These are phyloP conservation scores for Castanopsis chinensis DNA, from an alignment of 306 rosid species.

Conservation along the genomic window DNA sequence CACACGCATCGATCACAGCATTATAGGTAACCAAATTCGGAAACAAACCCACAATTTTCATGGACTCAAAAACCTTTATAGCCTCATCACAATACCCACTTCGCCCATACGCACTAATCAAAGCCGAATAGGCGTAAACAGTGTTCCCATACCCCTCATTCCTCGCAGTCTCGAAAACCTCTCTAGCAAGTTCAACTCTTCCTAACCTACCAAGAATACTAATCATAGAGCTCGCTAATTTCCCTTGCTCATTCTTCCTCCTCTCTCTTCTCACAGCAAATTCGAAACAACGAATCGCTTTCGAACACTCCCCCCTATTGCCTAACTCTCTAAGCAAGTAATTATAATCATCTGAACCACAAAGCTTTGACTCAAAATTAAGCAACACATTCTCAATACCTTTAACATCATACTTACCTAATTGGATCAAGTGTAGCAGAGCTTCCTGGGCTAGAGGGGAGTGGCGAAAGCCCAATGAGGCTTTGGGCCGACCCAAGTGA, in stretches of 20 bases:
- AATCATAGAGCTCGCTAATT: conserved; percentile 77
- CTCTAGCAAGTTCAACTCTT: conserved; percentile 61
- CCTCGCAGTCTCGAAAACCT: conserved; percentile 56
- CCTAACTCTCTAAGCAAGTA: conserved; percentile 68
- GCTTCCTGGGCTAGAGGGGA: conserved; percentile 66
- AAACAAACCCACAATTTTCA: conserved; percentile 61
- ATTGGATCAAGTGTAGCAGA: conserved; percentile 39
- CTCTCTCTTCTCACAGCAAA: conserved; percentile 59
- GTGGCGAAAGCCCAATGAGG: conserved; percentile 48
- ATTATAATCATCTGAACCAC: conserved; percentile 64
- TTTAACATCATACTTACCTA: conserved; percentile 49
- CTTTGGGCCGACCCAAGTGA: conserved; percentile 65
- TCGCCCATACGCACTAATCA: conserved; percentile 82
- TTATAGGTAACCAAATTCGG: conserved; percentile 90
- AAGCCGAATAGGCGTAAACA: conserved; percentile 67
- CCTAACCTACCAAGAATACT: conserved; percentile 90
- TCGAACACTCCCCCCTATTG: conserved; percentile 61
- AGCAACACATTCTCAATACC: conserved; percentile 51
- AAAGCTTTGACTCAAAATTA: conserved; percentile 51
- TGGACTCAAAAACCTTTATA: conserved; percentile 47
- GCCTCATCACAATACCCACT: conserved; percentile 64
- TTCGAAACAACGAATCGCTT: conserved; percentile 56
- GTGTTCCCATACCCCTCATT: conserved; percentile 77
- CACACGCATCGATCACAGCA: conserved; percentile 83
- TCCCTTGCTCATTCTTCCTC: conserved; percentile 60